Evolutionary conservation across 2,329 filamentous ascomycete species (phyloP), one percentile per base, ranked within the genome.

Genomic region (Clonostachys chloroleuca): DNA sequence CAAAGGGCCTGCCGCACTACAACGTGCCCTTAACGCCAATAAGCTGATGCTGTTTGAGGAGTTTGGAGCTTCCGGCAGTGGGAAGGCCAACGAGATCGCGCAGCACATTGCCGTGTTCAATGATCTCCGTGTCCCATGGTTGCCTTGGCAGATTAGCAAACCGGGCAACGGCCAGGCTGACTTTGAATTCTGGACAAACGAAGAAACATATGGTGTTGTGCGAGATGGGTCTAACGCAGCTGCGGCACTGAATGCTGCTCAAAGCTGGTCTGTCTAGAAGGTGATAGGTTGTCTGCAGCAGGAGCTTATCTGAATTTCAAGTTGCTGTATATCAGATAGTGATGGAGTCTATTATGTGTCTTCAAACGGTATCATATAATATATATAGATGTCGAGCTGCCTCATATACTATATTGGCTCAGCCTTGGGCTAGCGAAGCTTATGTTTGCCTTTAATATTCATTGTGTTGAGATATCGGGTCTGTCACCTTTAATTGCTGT

Each of bases 131-230:
- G 45, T 46, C 10, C 45, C 45, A n/a, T 46, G 45, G 45, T 20
- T 46, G 18, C 45, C 45, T 12, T 46, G 45, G 45, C 45, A 46
- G 39, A 46, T 46, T 16, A 46, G 45, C 39, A 46, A 46, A 40
- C 45, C 45, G 16, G 45, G 45, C 17, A 46, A 42, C 40, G 45
- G 45, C 24, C 8, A 46, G 39, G 39, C 37, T 5, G 45, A 46
- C 16, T 46, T 46, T 42, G 45, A 46, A 40, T 42, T 46, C 20
- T 46, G 45, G 45, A 46, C 45, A 10, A 40, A 46, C 20, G 45
- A 46, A 33, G 17, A n/a, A 5, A 36, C 45, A 7, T 46, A 46
- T 20, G 39, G 24, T 12, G 39, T 35, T 16, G 45, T 46, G 39
- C 36, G 17, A 18, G 36, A 39, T n/a, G 36, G 36, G 17, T 39